These are phyloP conservation scores for Phytophthora brassicae DNA, from an alignment of 352 stramenopile species.

Conservation along the genomic window DNA sequence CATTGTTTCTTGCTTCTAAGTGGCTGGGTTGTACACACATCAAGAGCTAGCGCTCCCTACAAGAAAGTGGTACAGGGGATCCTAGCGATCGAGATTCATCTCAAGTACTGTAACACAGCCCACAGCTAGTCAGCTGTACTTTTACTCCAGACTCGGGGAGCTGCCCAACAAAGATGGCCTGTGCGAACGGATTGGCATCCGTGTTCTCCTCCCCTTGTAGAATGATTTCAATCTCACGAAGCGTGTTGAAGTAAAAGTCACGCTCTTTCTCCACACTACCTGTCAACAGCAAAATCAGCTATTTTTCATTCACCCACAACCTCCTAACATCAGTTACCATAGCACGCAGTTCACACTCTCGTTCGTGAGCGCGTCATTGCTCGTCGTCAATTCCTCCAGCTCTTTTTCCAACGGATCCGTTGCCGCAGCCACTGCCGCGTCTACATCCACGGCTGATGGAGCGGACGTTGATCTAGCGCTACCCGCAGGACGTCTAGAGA, in stretches of 20 bases:
- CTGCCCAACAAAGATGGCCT: conserved; percentile 51
- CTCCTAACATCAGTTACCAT: conserved; percentile 44
- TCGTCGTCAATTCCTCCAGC: conserved; percentile 66
- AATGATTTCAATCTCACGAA: conserved; percentile 97
- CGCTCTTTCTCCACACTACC: conserved; percentile 93
- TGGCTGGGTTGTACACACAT: no score
- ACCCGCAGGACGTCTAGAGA: conserved; percentile 35
- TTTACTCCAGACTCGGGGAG: no score
- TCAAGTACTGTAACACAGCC: no score
- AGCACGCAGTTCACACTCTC: conserved; percentile 74
- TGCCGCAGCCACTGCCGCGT: conserved; percentile 32
- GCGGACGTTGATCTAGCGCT: conserved; percentile 11
- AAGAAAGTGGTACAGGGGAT: no score
- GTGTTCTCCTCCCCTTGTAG: conserved; percentile 76
- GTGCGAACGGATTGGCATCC: conserved; percentile 59
- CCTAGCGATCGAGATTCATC: no score
- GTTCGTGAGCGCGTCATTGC: conserved; percentile 74
- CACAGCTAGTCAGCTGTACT: no score
- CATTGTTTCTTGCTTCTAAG: no score
- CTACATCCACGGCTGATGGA: conserved; percentile 20
- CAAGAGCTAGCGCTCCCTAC: no score
- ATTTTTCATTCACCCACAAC: background rate
- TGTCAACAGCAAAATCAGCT: conserved; percentile 23
- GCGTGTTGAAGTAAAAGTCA: conserved; percentile 99
- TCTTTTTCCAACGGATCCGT: conserved; percentile 67